Base-by-base conservation (phyloP, 2,329 filamentous ascomycete genomes). In the Penicillium sp. region DNA sequence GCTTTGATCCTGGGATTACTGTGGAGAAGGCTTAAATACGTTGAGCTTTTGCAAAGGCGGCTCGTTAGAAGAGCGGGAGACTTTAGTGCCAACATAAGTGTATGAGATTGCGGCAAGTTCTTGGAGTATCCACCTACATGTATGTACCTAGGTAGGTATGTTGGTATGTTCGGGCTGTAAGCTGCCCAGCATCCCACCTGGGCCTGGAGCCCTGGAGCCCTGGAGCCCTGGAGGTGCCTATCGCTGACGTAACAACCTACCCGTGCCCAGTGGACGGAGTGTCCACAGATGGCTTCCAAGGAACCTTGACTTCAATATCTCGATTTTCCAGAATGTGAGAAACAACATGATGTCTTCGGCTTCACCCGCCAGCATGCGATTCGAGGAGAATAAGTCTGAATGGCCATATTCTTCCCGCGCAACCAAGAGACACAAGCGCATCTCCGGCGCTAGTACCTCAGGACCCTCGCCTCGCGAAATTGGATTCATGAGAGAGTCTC, bases 401-500 rank as follows among this genome's bases (percentile, higher is more conserved):
- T 60, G 61, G 60, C 51, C 53, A n/a, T 63, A 64, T 48, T 52
- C 53, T 15, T 59, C 60, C 38, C 62, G 54, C 27, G 31, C 61
- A 13, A 44, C 60, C n/a, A 71, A 71, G 52, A 56, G 67, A 44
- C 68, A 58, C n/a, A 70, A 67, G 44, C 60, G 63, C 38, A 57
- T 59, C 27, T 65, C 58, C 7, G 52, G 48, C 7, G 37, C 52
- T 2, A 52, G 39, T 10, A 54, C 45, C 40, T 61, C 44, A 53
- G 56, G 59, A 58, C 64, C 65, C 23, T 63, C 62, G 38, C 58
- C 69, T 21, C 72, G 73, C 18, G 76, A 80, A 55, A 72, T 79
- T 29, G 79, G 79, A 10, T 66, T 82, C 52, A 83, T 84, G 80
- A 75, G 81, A 55, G 77, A 79, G 58, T 71, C 75, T 29, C 74